Conservation (phyloP, 495 filamentous ascomycete genomes). For the Aspergillus cavernicola region DNA sequence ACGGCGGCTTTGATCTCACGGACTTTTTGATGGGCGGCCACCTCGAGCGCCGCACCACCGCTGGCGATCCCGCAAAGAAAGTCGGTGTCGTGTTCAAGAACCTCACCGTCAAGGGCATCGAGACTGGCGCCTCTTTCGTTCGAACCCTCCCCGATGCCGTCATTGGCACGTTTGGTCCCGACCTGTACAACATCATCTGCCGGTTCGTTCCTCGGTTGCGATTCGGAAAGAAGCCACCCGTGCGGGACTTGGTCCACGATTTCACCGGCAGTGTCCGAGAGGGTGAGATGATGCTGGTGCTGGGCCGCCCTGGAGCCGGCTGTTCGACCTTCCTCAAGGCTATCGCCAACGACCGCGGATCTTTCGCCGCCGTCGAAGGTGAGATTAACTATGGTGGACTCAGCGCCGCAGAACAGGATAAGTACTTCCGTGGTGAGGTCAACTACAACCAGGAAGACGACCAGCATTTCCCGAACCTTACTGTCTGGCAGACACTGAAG, state of each 20-base stretch:
- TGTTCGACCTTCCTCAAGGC: conserved; percentile 79
- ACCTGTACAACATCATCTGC: conserved; percentile 68
- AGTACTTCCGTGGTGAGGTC: conserved; percentile 73
- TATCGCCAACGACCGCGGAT: conserved; percentile 65
- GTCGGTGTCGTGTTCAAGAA: conserved; percentile 82
- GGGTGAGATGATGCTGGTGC: conserved; percentile 81
- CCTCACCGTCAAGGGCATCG: conserved; percentile 70
- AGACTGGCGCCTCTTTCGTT: conserved; percentile 63
- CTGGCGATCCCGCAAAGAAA: conserved; percentile 69
- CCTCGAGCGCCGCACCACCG: conserved; percentile 70
- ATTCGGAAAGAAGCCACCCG: conserved; percentile 46
- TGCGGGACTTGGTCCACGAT: conserved; percentile 64
- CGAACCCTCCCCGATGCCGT: conserved; percentile 74
- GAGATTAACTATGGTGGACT: conserved; percentile 77
- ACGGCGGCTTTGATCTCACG: conserved; percentile 66
- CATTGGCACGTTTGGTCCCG: conserved; percentile 79
- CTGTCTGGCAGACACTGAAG: conserved; percentile 75
- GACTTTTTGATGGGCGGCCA: conserved; percentile 76
- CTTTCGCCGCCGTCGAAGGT: conserved; percentile 64
- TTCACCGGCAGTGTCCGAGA: conserved; percentile 76
- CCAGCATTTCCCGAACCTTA: conserved; percentile 71
- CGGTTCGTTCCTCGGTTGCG: conserved; percentile 61
- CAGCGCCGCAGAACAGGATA: conserved; percentile 61
- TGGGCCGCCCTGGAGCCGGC: conserved; percentile 75
- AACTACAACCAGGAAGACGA: conserved; percentile 84